Evolutionary conservation across 257 asterid species (phyloP).

Genomic region (Capsicum baccatum): DNA sequence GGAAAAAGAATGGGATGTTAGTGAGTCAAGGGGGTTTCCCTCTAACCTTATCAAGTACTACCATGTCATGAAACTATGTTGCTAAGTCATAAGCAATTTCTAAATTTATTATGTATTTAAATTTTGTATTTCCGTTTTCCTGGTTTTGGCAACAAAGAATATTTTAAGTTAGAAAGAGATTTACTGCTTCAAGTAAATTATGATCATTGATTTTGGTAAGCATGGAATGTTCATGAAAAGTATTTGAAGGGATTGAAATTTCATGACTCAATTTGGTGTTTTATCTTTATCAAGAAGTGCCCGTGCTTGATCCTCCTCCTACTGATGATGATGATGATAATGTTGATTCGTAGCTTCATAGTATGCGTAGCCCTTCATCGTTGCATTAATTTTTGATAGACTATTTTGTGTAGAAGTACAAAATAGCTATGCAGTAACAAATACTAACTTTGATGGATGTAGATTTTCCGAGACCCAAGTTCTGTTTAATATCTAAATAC

Average conservation of each 20-base stretch:
- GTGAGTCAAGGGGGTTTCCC: background rate
- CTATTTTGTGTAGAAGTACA: too few relatives aligned
- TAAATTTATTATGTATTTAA: background rate
- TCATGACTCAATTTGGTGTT: background rate
- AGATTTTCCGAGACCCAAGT: background rate
- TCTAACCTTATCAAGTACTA: conserved; percentile 8
- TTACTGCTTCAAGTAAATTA: background rate
- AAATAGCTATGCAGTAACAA: too few relatives aligned
- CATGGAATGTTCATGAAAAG: background rate
- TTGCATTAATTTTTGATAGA: too few relatives aligned
- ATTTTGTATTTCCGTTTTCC: background rate
- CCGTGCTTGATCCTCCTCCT: too few relatives aligned
- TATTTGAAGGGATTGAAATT: background rate
- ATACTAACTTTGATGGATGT: too few relatives aligned
- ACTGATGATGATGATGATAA: too few relatives aligned
- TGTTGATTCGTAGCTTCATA: too few relatives aligned
- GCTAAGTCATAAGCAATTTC: conserved; percentile 7
- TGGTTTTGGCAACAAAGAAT: background rate
- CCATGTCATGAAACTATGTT: background rate
- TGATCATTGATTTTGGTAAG: background rate
- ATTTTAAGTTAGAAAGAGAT: background rate
- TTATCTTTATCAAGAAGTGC: background rate
- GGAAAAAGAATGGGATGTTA: background rate
- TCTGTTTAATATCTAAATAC: conserved; percentile 10
- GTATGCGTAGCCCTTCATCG: too few relatives aligned